Base-by-base conservation (phyloP, 139 green algal genomes). In the Marvania coccoides region DNA sequence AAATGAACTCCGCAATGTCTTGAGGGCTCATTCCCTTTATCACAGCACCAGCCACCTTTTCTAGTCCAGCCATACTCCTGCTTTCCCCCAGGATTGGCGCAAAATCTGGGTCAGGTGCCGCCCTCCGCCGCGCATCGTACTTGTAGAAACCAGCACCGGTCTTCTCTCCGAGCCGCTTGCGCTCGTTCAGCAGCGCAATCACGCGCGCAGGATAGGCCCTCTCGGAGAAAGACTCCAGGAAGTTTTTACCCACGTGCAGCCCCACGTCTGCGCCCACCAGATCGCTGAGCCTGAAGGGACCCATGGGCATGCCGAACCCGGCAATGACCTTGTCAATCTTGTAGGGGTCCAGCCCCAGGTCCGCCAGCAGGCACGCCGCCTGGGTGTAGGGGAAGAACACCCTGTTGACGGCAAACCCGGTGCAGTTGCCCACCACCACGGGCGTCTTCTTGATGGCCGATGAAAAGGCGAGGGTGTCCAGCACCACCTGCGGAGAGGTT, bases 361-460 rank as follows among this genome's bases (percentile, higher is more conserved):
- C 91, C 30, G 85, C 76, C 40, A 98, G 85, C 73, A 98, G 64
- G 77, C 81, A 92, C 12, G 94, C 94, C 6, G 86, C 81, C 55
- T 84, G 69, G 31, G 90, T 97, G 91, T 99, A 99, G 14, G 94
- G 94, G 82, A 98, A 98, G 85, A 98, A 99, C 15, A 98, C 90
- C 30, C 94, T 80, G 81, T 99, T 99, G 35, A 99, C 94, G 0
- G 93, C 93, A 81, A 99, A 99, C 29, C 94, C 91, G 10, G 94
- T 98, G 85, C 94, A 99, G 85, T 98, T 98, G 65, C 91, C 94
- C 28, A 99, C 94, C 54, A 99, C 87, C 23, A 99, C 92, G 5
- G 94, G 94, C 7, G 88, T 96, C 84, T 99, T 99, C 78, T 95
- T 95, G 78, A 98, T 99, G 14, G 24, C 24, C 31, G 76, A 70